Evolutionary conservation across 495 filamentous ascomycete genomes (phyloP), one percentile per base, ranked within the genome.

Genomic region (Jackrogersella multiformis): DNA sequence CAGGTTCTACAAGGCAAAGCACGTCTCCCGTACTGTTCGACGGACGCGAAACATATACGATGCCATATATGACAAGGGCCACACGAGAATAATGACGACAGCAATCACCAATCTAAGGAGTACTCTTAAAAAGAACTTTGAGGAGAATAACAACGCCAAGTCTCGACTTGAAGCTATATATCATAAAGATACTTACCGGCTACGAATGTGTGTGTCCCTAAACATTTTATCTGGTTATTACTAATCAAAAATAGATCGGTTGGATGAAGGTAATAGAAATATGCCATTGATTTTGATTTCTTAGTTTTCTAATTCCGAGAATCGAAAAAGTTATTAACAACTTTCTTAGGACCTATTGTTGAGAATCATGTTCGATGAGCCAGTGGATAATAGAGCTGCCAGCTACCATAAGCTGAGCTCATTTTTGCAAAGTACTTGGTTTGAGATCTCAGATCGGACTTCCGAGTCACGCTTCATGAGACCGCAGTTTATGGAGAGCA

Each of bases 221-320:
- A 15, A 9, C 12, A n/a, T 4, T n/a, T n/a, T n/a, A n/a, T n/a
- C n/a, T n/a, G n/a, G n/a, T n/a, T n/a, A n/a, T n/a, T 16, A 24
- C 52, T 64, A 56, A 64, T 23, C 1, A 28, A 48, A 23, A 10
- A 51, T 34, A 64, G 52, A 56, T 64, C 1, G 52, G 41, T 16
- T 64, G 61, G 61, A 64, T 64, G 61, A 64, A 64, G 52, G 61
- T 64, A 49, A 38, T 44, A 16, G 42, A n/a, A n/a, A n/a, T n/a
- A n/a, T n/a, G n/a, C n/a, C n/a, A n/a, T n/a, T n/a, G n/a, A n/a
- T n/a, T n/a, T n/a, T n/a, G n/a, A n/a, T n/a, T n/a, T n/a, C n/a
- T n/a, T n/a, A n/a, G n/a, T n/a, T n/a, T n/a, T n/a, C n/a, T n/a
- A n/a, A n/a, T n/a, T n/a, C n/a, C n/a, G n/a, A n/a, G n/a, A n/a